phyloP scores from a whole-genome alignment of 2,329 filamentous ascomycete genomes.

The Penicillium palitans region DNA sequence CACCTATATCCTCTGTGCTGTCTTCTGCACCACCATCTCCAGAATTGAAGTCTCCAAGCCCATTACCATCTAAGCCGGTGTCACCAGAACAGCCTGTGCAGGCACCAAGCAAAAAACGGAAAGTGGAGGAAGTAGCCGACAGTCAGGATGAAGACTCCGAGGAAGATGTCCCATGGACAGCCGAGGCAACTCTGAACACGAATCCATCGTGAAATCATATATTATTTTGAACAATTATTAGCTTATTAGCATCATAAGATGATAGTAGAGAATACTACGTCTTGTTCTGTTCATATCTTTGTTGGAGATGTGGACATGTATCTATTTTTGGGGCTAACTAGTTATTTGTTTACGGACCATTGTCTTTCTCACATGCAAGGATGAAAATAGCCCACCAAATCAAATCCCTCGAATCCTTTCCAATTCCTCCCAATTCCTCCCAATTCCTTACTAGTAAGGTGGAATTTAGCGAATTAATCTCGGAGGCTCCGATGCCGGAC shows the following conservation, averaged over 20 bases:
- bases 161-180: slow-evolving; percentile 30
- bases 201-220: background rate
- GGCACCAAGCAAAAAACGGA: slow-evolving; percentile 41
- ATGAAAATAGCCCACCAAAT: background rate
- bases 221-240: background rate
- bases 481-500: background rate
- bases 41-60: background rate
- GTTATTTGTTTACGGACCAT: background rate
- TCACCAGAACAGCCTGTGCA: slow-evolving; percentile 1
- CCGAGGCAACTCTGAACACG: slow-evolving; percentile 13
- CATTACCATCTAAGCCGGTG: background rate
- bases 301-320: background rate
- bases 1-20: slow-evolving; percentile 7
- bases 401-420: background rate
- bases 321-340: background rate
- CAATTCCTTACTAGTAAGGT: too few species aligned
- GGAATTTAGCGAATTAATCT: too few species aligned
- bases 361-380: background rate
- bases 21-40: slow-evolving; percentile 7
- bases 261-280: background rate
- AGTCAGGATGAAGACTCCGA: slow-evolving; percentile 47
- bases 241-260: background rate
- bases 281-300: background rate
- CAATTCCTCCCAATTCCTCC: too few species aligned
- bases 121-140: slow-evolving; percentile 46